Conservation (phyloP, 306 rosid species). For the Castanea sativa region DNA sequence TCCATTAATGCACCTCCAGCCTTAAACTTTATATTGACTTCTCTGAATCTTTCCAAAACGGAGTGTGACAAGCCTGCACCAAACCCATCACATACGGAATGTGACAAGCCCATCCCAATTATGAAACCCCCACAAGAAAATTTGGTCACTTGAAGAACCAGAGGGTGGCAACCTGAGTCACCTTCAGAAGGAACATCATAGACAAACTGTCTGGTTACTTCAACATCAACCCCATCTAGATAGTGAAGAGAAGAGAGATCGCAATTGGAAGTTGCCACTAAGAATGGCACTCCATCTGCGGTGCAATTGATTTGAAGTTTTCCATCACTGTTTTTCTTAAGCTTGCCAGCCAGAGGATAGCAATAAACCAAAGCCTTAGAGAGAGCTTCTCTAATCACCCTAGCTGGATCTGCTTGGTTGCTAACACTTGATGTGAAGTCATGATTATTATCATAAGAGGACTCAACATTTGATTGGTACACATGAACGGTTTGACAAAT, state of each 20-base stretch:
- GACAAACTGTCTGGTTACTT: constrained; percentile 25
- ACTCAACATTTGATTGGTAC: background rate
- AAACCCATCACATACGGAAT: constrained; percentile 44
- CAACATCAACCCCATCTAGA: constrained; percentile 40
- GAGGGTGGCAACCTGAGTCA: constrained; percentile 27
- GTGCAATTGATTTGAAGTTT: constrained; percentile 39
- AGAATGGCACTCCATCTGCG: constrained; percentile 46
- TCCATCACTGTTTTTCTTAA: constrained; percentile 26
- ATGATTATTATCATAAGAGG: background rate
- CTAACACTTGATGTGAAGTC: background rate
- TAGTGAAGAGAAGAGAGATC: constrained; percentile 42
- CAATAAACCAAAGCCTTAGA: constrained; percentile 39
- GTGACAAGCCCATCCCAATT: constrained; percentile 47
- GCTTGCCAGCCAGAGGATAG: constrained; percentile 49
- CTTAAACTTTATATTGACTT: constrained; percentile 11
- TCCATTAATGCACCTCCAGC: constrained; percentile 36
- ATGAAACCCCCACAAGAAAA: constrained; percentile 56
- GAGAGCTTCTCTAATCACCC: constrained; percentile 38
- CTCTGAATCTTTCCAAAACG: constrained; percentile 30
- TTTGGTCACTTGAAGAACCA: constrained; percentile 44
- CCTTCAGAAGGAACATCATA: constrained; percentile 30
- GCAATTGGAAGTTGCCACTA: constrained; percentile 38
- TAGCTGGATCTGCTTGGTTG: constrained; percentile 28
- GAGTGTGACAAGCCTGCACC: constrained; percentile 24
- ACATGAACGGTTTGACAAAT: constrained; percentile 8